phyloP scores from a whole-genome alignment of 306 rosid genomes.

The Dryas alaskensis region DNA sequence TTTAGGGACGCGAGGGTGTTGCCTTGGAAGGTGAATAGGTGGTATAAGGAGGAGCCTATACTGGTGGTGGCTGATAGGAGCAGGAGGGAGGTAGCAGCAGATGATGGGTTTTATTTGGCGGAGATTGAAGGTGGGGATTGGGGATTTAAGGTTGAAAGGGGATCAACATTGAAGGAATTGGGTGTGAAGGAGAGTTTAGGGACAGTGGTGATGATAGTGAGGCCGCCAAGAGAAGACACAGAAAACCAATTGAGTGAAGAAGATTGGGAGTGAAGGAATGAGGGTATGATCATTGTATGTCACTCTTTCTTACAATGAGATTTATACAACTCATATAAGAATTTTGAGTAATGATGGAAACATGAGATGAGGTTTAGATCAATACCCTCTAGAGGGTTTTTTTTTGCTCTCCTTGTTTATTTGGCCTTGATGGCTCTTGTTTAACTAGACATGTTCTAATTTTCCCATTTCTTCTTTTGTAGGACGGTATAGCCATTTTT shows the following conservation, averaged over 20 bases:
- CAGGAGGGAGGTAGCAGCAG: constrained; percentile 44
- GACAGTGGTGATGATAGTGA: constrained; percentile 63
- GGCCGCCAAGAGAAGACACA: constrained; percentile 63
- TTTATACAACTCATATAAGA: background rate
- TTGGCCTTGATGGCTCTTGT: constrained; percentile 9
- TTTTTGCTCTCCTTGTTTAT: background rate
- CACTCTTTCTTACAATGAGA: constrained; percentile 27
- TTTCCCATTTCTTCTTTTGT: constrained; percentile 17
- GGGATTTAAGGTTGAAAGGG: constrained; percentile 67
- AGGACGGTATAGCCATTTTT: constrained; percentile 14
- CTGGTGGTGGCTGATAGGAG: constrained; percentile 74
- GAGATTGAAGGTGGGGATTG: constrained; percentile 24
- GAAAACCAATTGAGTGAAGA: constrained; percentile 65
- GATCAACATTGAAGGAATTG: constrained; percentile 47
- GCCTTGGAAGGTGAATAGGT: constrained; percentile 78
- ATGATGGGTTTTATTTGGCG: constrained; percentile 67
- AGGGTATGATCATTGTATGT: background rate
- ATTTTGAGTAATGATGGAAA: constrained; percentile 10
- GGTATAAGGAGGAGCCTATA: constrained; percentile 79
- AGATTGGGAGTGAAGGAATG: constrained; percentile 67
- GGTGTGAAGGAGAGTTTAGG: constrained; percentile 63
- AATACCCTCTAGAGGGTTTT: background rate
- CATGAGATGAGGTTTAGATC: constrained; percentile 15
- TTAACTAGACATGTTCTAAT: constrained; percentile 21
- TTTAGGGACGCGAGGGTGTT: constrained; percentile 70